Evolutionary conservation across 192 early-diverging fungal genomes (phyloP), one percentile per base, ranked within the genome.

Genomic region (Chytriomyces hyalinus): DNA sequence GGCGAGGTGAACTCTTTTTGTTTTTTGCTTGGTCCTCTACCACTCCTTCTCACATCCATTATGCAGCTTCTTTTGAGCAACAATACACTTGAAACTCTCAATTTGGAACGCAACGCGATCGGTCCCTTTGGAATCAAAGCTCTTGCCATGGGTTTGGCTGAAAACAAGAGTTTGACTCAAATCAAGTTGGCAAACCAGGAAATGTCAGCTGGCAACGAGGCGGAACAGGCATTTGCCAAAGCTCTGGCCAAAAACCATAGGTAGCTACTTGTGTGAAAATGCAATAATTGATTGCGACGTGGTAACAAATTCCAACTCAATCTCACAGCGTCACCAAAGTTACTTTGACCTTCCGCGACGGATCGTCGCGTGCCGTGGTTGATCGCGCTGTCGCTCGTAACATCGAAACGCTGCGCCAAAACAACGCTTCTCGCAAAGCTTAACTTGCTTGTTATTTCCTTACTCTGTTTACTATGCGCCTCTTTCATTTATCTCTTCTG

Each of bases 341-440:
- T 22, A 69, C 76, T n/a, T 24, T 62, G n/a, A 45, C 59, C 0
- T 81, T 79, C 50, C 53, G 78, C 15, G 76, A 79, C 71, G n/a
- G 69, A 53, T 44, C 80, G 0, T 79, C 78, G 53, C 60, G 78
- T 50, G 73, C 57, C 28, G 49, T 61, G 0, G 45, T 79, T 44
- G 78, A 79, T 71, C 78, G 78, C 46, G 73, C 78, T 26, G 46
- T 79, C 15, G 45, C 78, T 7, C 81, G 78, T 43, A 79, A 79
- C 76, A 76, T 81, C 15, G 78, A 71, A 59, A 51, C 28, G 10
- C 51, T 5, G 11, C 48, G 70, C 0, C 17, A 59, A 53, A n/a
- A 51, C 49, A 4, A 64, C 7, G 13, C 20, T 57, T 57, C 53
- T 57, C 15, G 53, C 53, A 13, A 57, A 20, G 13, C 53, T 57